These are phyloP conservation scores for Pythium sp. DNA, from an alignment of 352 stramenopile species.

Conservation along the genomic window DNA sequence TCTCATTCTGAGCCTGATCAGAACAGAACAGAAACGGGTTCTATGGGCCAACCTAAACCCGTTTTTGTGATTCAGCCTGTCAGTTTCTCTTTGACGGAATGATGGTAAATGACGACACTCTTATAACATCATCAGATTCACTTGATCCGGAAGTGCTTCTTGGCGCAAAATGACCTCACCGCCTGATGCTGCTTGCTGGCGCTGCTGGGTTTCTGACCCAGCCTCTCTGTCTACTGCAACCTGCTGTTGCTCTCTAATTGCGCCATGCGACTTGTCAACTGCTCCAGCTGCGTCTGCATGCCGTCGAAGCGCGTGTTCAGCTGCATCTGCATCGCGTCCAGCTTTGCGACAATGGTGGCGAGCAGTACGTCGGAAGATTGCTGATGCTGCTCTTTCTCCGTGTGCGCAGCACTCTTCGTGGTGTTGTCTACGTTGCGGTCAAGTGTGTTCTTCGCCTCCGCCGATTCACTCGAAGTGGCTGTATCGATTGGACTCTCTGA, in stretches of 20 bases:
- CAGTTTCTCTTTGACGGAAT: background rate
- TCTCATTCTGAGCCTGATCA: background rate
- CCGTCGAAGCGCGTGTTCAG: conserved; percentile 54
- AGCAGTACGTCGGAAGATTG: conserved; percentile 6
- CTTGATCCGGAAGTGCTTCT: background rate
- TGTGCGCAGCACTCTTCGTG: background rate
- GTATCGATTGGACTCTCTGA: background rate
- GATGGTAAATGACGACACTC: background rate
- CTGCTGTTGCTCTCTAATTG: conserved; percentile 33
- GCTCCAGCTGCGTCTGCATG: conserved; percentile 39
- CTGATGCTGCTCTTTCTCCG: conserved; percentile 17
- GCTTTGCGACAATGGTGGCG: conserved; percentile 26
- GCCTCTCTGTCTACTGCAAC: background rate
- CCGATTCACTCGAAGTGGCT: background rate
- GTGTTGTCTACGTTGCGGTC: background rate
- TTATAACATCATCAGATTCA: background rate
- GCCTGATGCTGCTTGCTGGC: background rate
- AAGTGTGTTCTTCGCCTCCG: background rate
- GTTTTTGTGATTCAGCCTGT: background rate
- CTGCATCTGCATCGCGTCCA: conserved; percentile 41
- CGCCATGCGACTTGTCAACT: conserved; percentile 31
- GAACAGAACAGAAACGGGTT: background rate
- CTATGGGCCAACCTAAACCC: background rate
- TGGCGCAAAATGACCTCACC: background rate
- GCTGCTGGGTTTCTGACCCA: background rate